Conservation (phyloP, 2,329 filamentous ascomycete genomes). For the Chrysoporthe cubensis region DNA sequence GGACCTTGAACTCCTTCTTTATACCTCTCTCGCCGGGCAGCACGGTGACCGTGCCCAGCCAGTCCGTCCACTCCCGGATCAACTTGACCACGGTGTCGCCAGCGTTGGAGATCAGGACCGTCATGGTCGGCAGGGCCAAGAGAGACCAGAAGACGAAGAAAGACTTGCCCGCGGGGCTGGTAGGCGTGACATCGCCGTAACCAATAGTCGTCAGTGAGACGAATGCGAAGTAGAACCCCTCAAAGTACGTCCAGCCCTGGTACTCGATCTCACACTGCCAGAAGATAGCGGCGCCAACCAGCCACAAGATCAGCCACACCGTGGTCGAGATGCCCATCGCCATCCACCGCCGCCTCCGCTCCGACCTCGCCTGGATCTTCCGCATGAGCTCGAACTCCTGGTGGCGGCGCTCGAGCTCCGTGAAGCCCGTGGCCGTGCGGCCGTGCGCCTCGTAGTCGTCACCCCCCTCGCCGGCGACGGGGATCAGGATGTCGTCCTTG, state of each 20-base stretch:
- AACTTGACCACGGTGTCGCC: conserved; percentile 79
- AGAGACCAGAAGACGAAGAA: conserved; percentile 96
- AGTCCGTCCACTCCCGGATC: conserved; percentile 58
- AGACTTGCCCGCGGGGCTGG: conserved; percentile 76
- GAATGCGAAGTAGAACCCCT: conserved; percentile 85
- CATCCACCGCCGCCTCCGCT: conserved; percentile 72
- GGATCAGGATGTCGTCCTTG: conserved; percentile 53
- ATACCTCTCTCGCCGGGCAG: conserved; percentile 60
- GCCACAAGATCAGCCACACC: conserved; percentile 77
- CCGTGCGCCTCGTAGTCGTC: conserved; percentile 31
- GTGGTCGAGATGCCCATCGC: conserved; percentile 69
- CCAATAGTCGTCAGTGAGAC: conserved; percentile 83
- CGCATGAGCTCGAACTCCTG: conserved; percentile 82
- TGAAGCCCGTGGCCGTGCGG: conserved; percentile 31
- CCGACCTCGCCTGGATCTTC: conserved; percentile 70
- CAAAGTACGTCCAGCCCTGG: conserved; percentile 74
- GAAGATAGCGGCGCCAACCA: conserved; percentile 78
- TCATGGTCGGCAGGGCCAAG: conserved; percentile 84
- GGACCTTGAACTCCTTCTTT: conserved; percentile 48
- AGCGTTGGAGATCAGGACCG: conserved; percentile 81
- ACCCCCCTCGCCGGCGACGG: conserved; percentile 42
- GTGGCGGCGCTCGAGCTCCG: conserved; percentile 64
- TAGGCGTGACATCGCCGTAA: conserved; percentile 79
- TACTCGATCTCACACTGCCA: conserved; percentile 54
- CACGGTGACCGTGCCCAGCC: conserved; percentile 63